phyloP scores from a whole-genome alignment of 23 red algal genomes.

The Gracilaria gracilis region DNA sequence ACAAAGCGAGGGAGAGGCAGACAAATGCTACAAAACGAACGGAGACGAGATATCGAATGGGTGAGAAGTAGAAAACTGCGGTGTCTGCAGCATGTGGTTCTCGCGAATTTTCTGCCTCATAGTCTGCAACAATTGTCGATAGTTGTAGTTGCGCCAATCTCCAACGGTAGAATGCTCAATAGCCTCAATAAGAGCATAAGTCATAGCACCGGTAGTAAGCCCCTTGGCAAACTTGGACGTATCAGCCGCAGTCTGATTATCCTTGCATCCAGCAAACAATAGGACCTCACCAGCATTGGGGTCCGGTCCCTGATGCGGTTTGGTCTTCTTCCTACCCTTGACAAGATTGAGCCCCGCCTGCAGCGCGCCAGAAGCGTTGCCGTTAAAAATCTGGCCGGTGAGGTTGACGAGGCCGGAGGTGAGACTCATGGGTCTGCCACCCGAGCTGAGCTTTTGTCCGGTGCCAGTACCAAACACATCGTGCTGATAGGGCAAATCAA shows the following conservation, averaged over 20 bases:
- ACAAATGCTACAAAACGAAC: conserved; percentile 62
- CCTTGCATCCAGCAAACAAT: conserved; percentile 78
- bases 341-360: conserved; percentile 48
- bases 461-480: conserved; percentile 62
- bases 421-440: conserved; percentile 28
- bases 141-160: conserved; percentile 83
- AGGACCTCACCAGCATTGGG: conserved; percentile 74
- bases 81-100: conserved; percentile 55
- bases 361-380: conserved; percentile 35
- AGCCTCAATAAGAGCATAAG: conserved; percentile 73
- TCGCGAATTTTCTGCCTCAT: conserved; percentile 75
- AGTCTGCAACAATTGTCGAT: conserved; percentile 63
- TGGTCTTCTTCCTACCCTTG: conserved; percentile 65
- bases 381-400: conserved; percentile 45
- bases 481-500: conserved; percentile 75
- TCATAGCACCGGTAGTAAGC: conserved; percentile 73
- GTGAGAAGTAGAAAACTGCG: conserved; percentile 73
- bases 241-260: conserved; percentile 76
- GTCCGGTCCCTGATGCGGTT: conserved; percentile 48
- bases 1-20: neutral
- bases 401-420: conserved; percentile 36
- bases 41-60: conserved; percentile 62
- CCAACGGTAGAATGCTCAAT: conserved; percentile 79
- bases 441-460: conserved; percentile 37
- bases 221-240: conserved; percentile 66